Evolutionary conservation across 2,329 filamentous ascomycete species (phyloP).

Genomic region (Aspergillus sp.): DNA sequence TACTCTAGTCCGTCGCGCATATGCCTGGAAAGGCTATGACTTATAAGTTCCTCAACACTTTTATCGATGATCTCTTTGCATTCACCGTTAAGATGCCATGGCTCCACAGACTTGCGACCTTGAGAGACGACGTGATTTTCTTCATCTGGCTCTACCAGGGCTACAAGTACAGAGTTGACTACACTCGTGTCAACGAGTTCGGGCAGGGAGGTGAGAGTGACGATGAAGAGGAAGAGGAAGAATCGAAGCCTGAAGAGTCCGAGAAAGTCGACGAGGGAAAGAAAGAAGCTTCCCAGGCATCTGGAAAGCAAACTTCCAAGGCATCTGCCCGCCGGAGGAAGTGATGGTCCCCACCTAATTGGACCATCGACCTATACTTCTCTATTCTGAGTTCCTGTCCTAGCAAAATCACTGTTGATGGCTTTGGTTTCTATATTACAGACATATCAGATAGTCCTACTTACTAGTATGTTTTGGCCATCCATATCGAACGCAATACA

Average conservation of each 20-base stretch:
- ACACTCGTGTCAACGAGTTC: slow-evolving; percentile 92
- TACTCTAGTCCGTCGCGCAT: slow-evolving; percentile 70
- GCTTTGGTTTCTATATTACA: neutral
- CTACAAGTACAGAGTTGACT: slow-evolving; percentile 90
- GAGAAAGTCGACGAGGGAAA: slow-evolving; percentile 9
- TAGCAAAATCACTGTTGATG: neutral
- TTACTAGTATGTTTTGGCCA: neutral
- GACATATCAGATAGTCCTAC: neutral
- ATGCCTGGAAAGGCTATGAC: slow-evolving; percentile 97
- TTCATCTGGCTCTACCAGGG: slow-evolving; percentile 96
- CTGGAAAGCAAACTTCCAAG: slow-evolving; percentile 28
- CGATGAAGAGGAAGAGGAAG: slow-evolving; percentile 45
- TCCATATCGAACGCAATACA: neutral
- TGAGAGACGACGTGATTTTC: slow-evolving; percentile 96
- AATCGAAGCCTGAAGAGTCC: neutral
- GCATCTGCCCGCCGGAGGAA: slow-evolving; percentile 36
- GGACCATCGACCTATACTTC: neutral
- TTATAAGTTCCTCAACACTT: slow-evolving; percentile 98
- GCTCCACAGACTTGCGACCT: slow-evolving; percentile 84
- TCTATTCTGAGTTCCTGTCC: neutral
- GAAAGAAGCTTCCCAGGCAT: slow-evolving; percentile 23
- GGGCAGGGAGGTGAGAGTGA: slow-evolving; percentile 97
- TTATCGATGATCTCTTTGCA: slow-evolving; percentile 97
- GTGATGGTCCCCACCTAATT: slow-evolving; percentile 11
- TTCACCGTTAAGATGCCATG: slow-evolving; percentile 99